Conservation (phyloP, 1,284 basidiomycete species). For the Cryptococcus neoformans region DNA sequence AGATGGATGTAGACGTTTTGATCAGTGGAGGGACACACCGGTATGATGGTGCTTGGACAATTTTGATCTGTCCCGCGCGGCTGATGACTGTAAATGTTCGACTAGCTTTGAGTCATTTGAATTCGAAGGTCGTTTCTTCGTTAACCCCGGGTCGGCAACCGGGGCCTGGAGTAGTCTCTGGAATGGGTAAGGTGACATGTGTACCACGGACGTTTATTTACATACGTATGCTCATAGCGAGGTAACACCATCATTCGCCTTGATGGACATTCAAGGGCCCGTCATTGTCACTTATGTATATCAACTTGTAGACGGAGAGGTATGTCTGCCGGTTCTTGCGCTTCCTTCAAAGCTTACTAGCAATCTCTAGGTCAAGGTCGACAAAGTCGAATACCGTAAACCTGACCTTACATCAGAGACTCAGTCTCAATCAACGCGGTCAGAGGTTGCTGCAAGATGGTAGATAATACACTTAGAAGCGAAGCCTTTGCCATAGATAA, state of each 20-base stretch:
- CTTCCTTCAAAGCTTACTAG: neutral
- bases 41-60: conserved; percentile 55
- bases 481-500: neutral
- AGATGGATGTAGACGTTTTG: conserved; percentile 97
- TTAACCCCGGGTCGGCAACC: conserved; percentile 93
- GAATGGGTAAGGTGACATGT: conserved; percentile 57
- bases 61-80: neutral
- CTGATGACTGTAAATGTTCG: neutral
- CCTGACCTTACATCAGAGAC: conserved; percentile 39
- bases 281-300: conserved; percentile 96
- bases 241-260: conserved; percentile 76
- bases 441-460: conserved; percentile 32
- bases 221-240: conserved; percentile 49
- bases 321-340: conserved; percentile 46
- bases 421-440: conserved; percentile 1
- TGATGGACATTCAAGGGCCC: conserved; percentile 92
- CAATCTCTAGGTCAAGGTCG: conserved; percentile 51
- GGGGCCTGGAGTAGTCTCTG: conserved; percentile 85
- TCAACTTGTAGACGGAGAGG: conserved; percentile 88
- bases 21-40: conserved; percentile 91
- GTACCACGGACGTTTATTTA: neutral
- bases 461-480: conserved; percentile 1
- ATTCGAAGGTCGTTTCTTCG: conserved; percentile 86
- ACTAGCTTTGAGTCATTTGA: conserved; percentile 89
- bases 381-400: conserved; percentile 52